A percentile compares a stretch with the other conserved stretches of the same genome.
Conservation (phyloP, 495 filamentous ascomycete species). For the Podospora australis region DNA sequence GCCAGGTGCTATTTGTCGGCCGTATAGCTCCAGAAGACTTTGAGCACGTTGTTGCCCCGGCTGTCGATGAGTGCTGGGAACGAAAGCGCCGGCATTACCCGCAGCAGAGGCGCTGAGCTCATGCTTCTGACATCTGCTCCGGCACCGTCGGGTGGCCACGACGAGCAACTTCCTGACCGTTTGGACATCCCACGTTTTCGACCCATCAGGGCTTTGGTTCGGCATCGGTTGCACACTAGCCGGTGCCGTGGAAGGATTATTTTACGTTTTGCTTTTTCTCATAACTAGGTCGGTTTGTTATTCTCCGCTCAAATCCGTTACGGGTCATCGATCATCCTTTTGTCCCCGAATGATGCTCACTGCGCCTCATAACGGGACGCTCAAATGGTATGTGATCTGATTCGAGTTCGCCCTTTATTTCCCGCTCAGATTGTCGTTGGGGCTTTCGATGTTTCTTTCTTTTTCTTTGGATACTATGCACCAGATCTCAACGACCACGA, state of each 20-base stretch:
- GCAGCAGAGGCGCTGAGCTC: not conserved
- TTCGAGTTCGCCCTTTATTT: too few relatives aligned
- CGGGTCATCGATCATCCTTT: not conserved
- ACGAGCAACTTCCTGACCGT: not conserved
- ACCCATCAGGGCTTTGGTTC: too few relatives aligned
- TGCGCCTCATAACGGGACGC: not conserved
- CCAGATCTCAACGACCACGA: too few relatives aligned
- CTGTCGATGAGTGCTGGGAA: constrained; percentile 41
- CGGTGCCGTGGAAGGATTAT: constrained; percentile 4
- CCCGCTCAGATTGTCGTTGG: not conserved
- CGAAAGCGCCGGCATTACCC: constrained; percentile 27
- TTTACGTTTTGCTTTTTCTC: constrained; percentile 6
- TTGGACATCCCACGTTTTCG: not conserved
- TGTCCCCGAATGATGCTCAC: too few relatives aligned
- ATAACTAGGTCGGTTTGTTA: not conserved
- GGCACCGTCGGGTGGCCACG: not conserved
- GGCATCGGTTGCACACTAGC: constrained; percentile 13
- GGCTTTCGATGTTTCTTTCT: not conserved
- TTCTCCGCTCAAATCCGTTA: not conserved
- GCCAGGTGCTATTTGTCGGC: constrained; percentile 41
- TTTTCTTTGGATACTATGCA: too few relatives aligned
- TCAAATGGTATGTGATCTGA: too few relatives aligned
- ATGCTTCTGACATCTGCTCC: not conserved
- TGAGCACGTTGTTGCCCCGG: constrained; percentile 28
- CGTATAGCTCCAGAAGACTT: constrained; percentile 28